Evolutionary conservation across 768 basidiomycete species (phyloP), one percentile per base, ranked within the genome.

Genomic region (Russula ochroleuca): DNA sequence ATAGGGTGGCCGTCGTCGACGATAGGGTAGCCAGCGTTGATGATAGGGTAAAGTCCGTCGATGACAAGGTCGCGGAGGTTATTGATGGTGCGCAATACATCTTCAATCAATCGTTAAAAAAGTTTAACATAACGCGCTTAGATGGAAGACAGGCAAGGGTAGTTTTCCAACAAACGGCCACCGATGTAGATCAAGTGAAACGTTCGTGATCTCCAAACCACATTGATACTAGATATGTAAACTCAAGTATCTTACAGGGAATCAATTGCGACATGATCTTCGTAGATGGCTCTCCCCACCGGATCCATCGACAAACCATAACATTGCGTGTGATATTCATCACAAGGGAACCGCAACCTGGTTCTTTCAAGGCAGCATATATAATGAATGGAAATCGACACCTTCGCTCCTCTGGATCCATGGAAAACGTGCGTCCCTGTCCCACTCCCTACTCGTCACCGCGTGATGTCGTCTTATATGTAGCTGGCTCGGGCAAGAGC

Each of bases 401-500:
- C n/a, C 31, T 14, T 53, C 59, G 5, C 55, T 63, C 2, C 28
- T 56, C 9, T 63, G 55, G 55, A 35, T 63, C 2, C 37, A 57
- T 11, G 62, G 62, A 45, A 57, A 43, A 17, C 53, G 62, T 63
- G 17, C 2, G 61, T 31, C 14, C n/a, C 10, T 23, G n/a, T 49
- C 25, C n/a, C 35, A 21, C 23, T 21, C 47, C 28, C 38, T 5
- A 5, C 19, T 19, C 5, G 13, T 2, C 9, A 11, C 14, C 53
- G 5, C 7, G 21, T 31, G n/a, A 57, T 11, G n/a, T 3, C 1
- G 3, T 19, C 8, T 21, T 47, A 0, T 10, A 28, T 14, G 4
- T 59, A 60, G 61, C 53, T 28, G 61, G 61, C 7, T 50, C 61
- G 1, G 61, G 61, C 11, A 62, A 62, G 47, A 62, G 17, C n/a